Evolutionary conservation across 1,139 yeast species (phyloP), one percentile per base, ranked within the genome.

Genomic region (Suhomyces yuchorum): DNA sequence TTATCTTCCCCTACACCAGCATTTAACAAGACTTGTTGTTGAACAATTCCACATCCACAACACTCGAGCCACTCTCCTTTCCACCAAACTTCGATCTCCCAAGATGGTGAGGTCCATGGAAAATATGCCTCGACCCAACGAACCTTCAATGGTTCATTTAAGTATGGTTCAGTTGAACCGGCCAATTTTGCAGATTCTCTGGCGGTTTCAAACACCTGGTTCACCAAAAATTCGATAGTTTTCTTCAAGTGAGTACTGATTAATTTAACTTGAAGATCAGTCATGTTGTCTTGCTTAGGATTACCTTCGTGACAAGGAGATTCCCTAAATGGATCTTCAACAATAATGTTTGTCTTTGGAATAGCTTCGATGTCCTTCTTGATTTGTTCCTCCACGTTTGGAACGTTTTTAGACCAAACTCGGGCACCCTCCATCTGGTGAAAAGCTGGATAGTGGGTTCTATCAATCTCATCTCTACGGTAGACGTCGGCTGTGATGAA

Each of bases 51-150:
- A 67, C 96, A 89, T 1, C 99, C 99, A 62, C 97, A 90, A 66
- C 96, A 85, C 70, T 93, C 99, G 37, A 93, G 75, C 99, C 99
- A 95, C 57, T 92, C 96, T 37, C 96, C 96, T 64, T 92, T 89
- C 98, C 98, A 95, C 95, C 96, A 92, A 5, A 93, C 96, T 67
- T 93, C 99, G 56, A 95, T 90, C 62, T 93, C 98, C 93, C 96
- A 93, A 30, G 97, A 89, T 6, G 99, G 99, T 1, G 96, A 84
- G 2, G 99, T 93, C 97, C 98, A 93, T 4, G 99, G 99, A 72
- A 93, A 93, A 60, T 85, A 90, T 0, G 96, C 96, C 62, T 89
- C 96, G 28, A 91, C 88, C 99, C 99, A 93, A 55, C 98, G 79
- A 14, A 92, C 89, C 62, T 81, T 85, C 55, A 95, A 76, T 5